Conservation (phyloP, 208 protist genomes). For the Trypanosoma cruzi region DNA sequence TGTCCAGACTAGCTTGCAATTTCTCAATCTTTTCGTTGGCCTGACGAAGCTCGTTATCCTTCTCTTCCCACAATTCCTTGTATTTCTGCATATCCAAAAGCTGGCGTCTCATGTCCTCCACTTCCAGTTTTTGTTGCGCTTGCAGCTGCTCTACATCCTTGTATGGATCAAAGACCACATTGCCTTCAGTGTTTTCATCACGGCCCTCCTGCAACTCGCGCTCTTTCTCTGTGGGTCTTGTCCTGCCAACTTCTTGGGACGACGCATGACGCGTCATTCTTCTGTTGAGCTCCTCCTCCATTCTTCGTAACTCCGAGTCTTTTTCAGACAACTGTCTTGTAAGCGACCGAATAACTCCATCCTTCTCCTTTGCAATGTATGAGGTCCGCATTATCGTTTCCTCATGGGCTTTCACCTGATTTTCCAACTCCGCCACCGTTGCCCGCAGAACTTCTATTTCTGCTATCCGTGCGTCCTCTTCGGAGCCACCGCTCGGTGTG, state of each 20-base stretch:
- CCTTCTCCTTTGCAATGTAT: constrained; percentile 3
- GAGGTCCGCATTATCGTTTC: not conserved
- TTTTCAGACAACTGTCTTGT: constrained; percentile 1
- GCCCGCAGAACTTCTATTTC: constrained; percentile 8
- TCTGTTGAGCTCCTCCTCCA: constrained; percentile 1
- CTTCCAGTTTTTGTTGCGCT: not conserved
- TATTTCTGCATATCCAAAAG: too few species aligned
- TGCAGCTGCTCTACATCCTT: constrained; percentile 6
- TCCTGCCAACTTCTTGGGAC: not conserved
- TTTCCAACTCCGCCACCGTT: not conserved
- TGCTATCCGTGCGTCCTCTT: not conserved
- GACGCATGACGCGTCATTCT: not conserved
- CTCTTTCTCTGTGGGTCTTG: not conserved
- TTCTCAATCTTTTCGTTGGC: constrained; percentile 25
- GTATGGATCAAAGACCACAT: constrained; percentile 10
- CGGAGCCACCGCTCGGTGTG: not conserved
- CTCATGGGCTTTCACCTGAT: not conserved
- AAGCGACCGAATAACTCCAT: constrained; percentile 8
- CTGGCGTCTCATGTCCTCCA: constrained; percentile 4
- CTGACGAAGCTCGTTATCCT: constrained; percentile 23
- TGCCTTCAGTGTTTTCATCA: not conserved
- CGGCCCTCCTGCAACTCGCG: constrained; percentile 5
- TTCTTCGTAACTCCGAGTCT: not conserved
- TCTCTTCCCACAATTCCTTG: too few species aligned
- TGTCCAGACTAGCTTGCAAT: constrained; percentile 20